Evolutionary conservation across 169 alveolate genomes (phyloP), one percentile per base, ranked within the genome.

Genomic region (Ichthyophthirius multifiliis): DNA sequence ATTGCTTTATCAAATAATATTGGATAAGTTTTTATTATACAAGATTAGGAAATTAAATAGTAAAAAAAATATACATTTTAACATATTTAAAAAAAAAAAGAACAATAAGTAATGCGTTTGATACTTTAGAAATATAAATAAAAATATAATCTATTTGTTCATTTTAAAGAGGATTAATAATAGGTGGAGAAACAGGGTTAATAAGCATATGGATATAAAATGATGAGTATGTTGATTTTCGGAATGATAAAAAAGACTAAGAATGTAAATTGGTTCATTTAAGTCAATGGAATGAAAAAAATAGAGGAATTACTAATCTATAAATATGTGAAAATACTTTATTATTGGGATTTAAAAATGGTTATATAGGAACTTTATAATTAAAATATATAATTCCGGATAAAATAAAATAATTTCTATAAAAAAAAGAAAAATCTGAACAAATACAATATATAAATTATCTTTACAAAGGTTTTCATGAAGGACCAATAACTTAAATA

Each of bases 141-240:
- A 63, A 73, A 23, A 75, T 84, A 1, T 48, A 83, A 4, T 48
- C 77, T 63, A 45, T 85, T 4, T 76, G 47, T 12, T 79, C 91
- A 12, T 90, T 78, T 64, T 74, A 87, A 3, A 83, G 78, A 39
- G 95, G 95, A 23, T 87, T 90, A 65, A 81, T 90, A 45, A 43
- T 90, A 18, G 91, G 90, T 27, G 55, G 88, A 15, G 89, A 84
- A 48, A 83, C 76, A 35, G 95, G 95, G 10, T 55, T 76, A 16
- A 80, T 86, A 74, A 85, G 90, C 5, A 43, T 90, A 48, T 90
- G 95, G 95, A 85, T 90, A 10, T 67, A 89, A 48, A 65, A 84
- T 30, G 95, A 90, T 35, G 92, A 86, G 9, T 75, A 83, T n/a
- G 65, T 74, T n/a, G 91, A 84, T 27, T 55, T 27, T 10, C 43